Conservation (phyloP, 305 asterid species). For the Rubia peregrina region DNA sequence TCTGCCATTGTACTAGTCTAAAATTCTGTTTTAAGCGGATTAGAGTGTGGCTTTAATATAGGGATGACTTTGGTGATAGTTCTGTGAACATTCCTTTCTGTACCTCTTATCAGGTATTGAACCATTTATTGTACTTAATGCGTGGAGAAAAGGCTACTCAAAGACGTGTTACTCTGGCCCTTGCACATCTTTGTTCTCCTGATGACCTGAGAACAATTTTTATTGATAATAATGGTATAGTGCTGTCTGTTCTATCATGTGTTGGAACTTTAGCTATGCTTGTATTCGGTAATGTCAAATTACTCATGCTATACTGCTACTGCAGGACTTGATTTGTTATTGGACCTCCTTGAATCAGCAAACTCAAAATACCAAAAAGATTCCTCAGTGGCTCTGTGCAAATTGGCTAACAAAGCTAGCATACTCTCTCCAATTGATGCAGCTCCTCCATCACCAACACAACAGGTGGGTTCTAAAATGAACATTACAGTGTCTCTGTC, state of each 20-base stretch:
- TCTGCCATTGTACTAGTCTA: too few relatives aligned
- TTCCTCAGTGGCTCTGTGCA: slow-evolving; percentile 74
- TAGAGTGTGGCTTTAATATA: neutral
- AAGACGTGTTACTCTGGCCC: slow-evolving; percentile 86
- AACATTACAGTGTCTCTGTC: neutral
- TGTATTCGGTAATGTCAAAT: neutral
- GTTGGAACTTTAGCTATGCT: neutral
- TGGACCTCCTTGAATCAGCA: slow-evolving; percentile 79
- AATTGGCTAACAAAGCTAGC: slow-evolving; percentile 71
- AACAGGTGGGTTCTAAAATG: slow-evolving; percentile 48
- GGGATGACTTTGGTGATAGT: neutral
- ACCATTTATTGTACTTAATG: slow-evolving; percentile 85
- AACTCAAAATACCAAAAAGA: slow-evolving; percentile 66
- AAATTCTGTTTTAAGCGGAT: neutral
- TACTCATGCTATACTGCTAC: neutral
- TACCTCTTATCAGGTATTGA: slow-evolving; percentile 54
- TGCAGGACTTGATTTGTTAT: slow-evolving; percentile 70
- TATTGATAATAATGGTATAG: slow-evolving; percentile 67
- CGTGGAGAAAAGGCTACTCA: slow-evolving; percentile 72
- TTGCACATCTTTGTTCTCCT: slow-evolving; percentile 90
- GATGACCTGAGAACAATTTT: slow-evolving; percentile 81
- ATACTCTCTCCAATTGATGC: slow-evolving; percentile 85
- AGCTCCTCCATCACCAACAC: slow-evolving; percentile 94
- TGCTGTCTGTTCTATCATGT: slow-evolving; percentile 5
- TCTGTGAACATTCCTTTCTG: neutral